phyloP scores from a whole-genome alignment of 768 basidiomycete species.

The Pulveroboletus sp. region DNA sequence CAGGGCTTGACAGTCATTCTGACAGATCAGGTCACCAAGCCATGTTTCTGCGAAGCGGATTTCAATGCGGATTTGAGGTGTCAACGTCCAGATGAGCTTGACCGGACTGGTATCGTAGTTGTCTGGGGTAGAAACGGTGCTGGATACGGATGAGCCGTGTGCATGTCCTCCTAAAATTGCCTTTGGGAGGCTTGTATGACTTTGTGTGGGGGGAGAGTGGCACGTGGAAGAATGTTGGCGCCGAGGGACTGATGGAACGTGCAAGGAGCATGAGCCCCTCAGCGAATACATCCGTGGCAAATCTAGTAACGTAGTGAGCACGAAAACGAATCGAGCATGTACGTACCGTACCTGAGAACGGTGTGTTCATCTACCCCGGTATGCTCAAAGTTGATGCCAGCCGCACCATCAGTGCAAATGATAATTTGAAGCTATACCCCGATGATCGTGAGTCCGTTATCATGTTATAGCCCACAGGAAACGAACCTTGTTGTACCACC shows the following conservation, averaged over 20 bases:
- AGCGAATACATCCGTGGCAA: slow-evolving; percentile 93
- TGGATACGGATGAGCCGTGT: slow-evolving; percentile 36
- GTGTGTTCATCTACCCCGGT: slow-evolving; percentile 68
- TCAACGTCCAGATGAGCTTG: slow-evolving; percentile 94
- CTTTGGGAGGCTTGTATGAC: slow-evolving; percentile 67
- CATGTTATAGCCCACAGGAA: background rate
- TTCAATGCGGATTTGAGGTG: slow-evolving; percentile 78
- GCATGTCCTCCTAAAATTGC: no score
- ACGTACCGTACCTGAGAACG: slow-evolving; percentile 78
- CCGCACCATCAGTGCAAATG: no score
- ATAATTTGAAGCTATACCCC: no score
- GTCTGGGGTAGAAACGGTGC: background rate
- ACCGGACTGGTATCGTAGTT: slow-evolving; percentile 77
- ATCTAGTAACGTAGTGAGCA: no score
- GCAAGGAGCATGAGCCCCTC: slow-evolving; percentile 94
- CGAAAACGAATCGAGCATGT: no score
- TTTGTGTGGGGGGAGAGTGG: slow-evolving; percentile 79
- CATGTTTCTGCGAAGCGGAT: slow-evolving; percentile 96
- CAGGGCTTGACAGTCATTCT: slow-evolving; percentile 74
- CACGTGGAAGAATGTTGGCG: slow-evolving; percentile 92
- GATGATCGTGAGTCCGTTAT: no score
- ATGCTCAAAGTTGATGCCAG: no score
- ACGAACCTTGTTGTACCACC: slow-evolving; percentile 77
- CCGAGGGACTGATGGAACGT: slow-evolving; percentile 95
- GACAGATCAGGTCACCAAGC: no score